Percentiles rank a stretch among this genome's conserved stretches.
Conservation (phyloP, 2,329 filamentous ascomycete genomes). For the Exophiala viscosa region DNA sequence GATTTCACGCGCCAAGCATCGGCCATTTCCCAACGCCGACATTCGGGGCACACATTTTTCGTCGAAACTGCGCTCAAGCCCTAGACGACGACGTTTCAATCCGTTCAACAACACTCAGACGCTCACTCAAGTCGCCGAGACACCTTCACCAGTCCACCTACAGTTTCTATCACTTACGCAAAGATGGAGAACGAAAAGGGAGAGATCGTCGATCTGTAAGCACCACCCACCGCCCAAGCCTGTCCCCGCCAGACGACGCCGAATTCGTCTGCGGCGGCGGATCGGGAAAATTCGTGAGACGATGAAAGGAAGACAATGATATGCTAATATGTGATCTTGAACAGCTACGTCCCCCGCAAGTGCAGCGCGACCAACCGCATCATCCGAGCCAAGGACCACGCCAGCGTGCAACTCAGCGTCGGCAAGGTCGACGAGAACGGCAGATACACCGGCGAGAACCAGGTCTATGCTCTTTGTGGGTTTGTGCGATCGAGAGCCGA, state of each 20-base stretch:
- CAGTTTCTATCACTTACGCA: no score
- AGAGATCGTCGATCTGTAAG: conserved; percentile 97
- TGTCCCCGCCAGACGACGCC: not conserved
- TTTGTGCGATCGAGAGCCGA: conserved; percentile 98
- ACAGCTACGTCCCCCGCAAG: conserved; percentile 95
- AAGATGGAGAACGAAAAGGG: conserved; percentile 99
- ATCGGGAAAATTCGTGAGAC: not conserved
- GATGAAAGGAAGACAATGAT: not conserved
- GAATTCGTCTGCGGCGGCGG: not conserved
- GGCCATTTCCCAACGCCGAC: no score
- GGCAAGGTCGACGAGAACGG: conserved; percentile 99
- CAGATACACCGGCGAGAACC: conserved; percentile 93
- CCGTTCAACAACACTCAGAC: no score
- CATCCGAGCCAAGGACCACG: conserved; percentile 99
- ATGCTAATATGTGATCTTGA: conserved; percentile 1
- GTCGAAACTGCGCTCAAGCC: no score
- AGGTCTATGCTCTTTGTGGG: conserved; percentile 93
- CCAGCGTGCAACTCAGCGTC: conserved; percentile 92
- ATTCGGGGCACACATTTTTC: no score
- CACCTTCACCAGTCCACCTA: no score
- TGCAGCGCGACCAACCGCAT: conserved; percentile 99
- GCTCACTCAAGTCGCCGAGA: no score
- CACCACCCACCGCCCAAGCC: not conserved
- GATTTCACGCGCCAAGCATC: no score
- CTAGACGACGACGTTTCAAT: no score